Evolutionary conservation across 805 yeast genomes (phyloP), one percentile per base, ranked within the genome.

Genomic region (Spathaspora hagerdaliae): DNA sequence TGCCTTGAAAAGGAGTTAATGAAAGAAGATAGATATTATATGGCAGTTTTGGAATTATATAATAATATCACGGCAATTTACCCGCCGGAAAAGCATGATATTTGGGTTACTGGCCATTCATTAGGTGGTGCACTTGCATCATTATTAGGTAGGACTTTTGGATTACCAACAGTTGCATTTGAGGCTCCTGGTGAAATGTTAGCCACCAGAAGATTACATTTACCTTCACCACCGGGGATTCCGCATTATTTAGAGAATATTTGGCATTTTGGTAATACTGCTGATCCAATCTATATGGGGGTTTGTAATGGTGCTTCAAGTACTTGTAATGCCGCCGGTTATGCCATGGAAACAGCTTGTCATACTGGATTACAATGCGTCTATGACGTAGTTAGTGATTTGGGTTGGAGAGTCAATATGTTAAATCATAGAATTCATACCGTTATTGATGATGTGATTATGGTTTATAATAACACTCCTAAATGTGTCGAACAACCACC

Each of bases 231-330:
- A 1, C 99, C 99, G 0, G 96, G 96, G 1, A 61, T 87, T 11
- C 91, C 96, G 0, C 65, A 71, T 7, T 78, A 83, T 55, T 69
- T 80, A 65, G 97, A 91, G 56, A 84, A 87, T 51, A 78, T 94
- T 8, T 94, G 96, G 95, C 97, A 94, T 61, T 70, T 94, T 59
- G 99, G 99, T 2, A 92, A 94, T 61, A 94, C 94, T 1, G 98
- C 97, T 0, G 99, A 94, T 61, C 99, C 99, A 1, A 87, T 94
- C 1, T 94, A 75, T 58, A 85, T 91, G 92, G 99, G 99, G 0
- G 91, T 89, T 7, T 94, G 99, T 62, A 90, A 87, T 58, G 99
- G 99, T 8, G 95, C 94, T 0, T 81, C 92, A 4, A 84, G 95
- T 0, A 66, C 91, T 1, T 94, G 99, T 64, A 83, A 92, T 48